A percentile compares a stretch with the other conserved stretches of the same genome.
These are phyloP conservation scores for Kazachstania sp. DNA, from an alignment of 1,139 yeast genomes.

Conservation along the genomic window DNA sequence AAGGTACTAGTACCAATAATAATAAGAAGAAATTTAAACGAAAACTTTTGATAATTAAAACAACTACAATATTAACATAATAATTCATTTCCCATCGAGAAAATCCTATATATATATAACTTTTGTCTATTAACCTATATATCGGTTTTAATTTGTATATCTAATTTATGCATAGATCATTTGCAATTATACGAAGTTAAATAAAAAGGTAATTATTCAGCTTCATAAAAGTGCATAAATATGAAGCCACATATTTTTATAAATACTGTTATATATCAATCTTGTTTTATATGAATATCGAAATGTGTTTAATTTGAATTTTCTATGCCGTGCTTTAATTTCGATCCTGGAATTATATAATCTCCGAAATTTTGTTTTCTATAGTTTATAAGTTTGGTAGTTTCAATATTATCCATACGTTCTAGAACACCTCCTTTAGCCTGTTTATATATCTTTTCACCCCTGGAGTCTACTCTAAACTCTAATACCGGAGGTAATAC, in stretches of 20 bases:
- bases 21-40: not conserved
- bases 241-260: not conserved
- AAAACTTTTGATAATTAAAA: not conserved
- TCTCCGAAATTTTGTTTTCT: conserved; percentile 23
- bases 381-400: conserved; percentile 12
- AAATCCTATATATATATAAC: not conserved
- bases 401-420: conserved; percentile 9
- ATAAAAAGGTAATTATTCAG: too few relatives aligned
- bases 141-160: conserved; percentile 3
- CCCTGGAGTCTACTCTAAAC: conserved; percentile 9
- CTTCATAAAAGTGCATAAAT: too few relatives aligned
- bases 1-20: conserved; percentile 46
- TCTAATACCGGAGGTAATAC: conserved; percentile 18
- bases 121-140: conserved; percentile 3
- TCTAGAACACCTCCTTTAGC: conserved; percentile 6
- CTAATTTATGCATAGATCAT: conserved; percentile 3
- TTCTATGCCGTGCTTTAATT: conserved; percentile 11
- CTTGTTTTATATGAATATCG: conserved; percentile 7
- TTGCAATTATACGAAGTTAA: not conserved
- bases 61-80: not conserved
- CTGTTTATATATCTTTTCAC: conserved; percentile 5
- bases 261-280: not conserved
- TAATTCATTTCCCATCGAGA: not conserved
- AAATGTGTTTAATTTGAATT: conserved; percentile 11
- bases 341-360: conserved; percentile 12